Base-by-base conservation (phyloP, 2,329 filamentous ascomycete species). In the Penicillium nordicum region DNA sequence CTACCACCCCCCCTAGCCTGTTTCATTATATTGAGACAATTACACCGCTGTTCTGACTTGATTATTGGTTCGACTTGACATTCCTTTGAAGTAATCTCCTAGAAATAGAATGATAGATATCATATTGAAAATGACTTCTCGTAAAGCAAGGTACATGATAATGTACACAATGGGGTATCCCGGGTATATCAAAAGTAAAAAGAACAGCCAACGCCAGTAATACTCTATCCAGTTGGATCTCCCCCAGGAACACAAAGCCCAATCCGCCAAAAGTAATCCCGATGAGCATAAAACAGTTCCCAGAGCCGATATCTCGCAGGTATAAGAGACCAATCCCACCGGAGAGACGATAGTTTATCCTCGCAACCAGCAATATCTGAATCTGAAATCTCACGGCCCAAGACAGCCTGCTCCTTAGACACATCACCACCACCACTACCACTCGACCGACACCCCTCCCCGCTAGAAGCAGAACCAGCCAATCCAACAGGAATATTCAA, bases 211-310 rank as follows among this genome's bases (percentile, higher is more conserved):
- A 27, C n/a, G 16, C 45, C 27, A 30, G 25, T 14, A 34, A 14
- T 14, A 16, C 4, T 50, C 43, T 53, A 58, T n/a, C 63, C 65
- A 34, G 66, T 69, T 11, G 68, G 69, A 61, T 74, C 71, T 14
- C 89, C 89, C 12, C 88, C 88, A 0, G 93, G 92, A 2, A 97
- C 80, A 75, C 94, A 99, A 32, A 97, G 77, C 0, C 94, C 94
- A 51, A 99, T 74, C 55, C 94, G 82, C 90, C 91, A 96, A 75
- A 99, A 97, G 74, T 99, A 99, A 76, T 99, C 94, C 38, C 94
- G 80, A 76, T 99, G 94, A 1, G 92, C 89, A 73, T 95, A 96
- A 69, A 97, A 88, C 8, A 97, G 78, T 74, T 96, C 86, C 91
- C 93, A 96, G n/a, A 95, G 82, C 72, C 88, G 89, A 66, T 82